phyloP scores from a whole-genome alignment of 2,329 filamentous ascomycete genomes.

The Graphiopsis chlorocephala region DNA sequence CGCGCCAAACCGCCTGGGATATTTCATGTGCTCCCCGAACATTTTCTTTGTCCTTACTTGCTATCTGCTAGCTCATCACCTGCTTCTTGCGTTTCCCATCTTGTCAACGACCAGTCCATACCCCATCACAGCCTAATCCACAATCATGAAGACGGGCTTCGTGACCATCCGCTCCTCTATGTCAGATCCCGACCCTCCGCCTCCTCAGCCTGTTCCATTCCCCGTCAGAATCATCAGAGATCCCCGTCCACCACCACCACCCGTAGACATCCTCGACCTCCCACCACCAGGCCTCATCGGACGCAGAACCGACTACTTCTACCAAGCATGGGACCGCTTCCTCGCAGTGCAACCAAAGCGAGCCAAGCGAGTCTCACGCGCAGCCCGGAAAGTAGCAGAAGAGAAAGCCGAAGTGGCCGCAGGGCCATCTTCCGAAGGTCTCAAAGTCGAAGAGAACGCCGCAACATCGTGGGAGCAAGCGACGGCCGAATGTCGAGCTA shows the following conservation, averaged over 20 bases:
- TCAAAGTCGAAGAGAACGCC: constrained; percentile 28
- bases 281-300: neutral
- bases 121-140: neutral
- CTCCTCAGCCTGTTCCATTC: neutral
- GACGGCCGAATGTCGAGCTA: constrained; percentile 62
- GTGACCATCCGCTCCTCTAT: constrained; percentile 1
- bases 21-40: neutral
- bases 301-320: constrained; percentile 19
- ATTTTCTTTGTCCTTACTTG: neutral
- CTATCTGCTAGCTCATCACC: neutral
- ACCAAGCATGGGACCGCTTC: constrained; percentile 33
- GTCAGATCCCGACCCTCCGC: constrained; percentile 9
- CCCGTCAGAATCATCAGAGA: constrained; percentile 10
- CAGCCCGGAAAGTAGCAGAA: constrained; percentile 21
- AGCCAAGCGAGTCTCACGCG: constrained; percentile 25
- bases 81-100: neutral
- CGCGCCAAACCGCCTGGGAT: neutral
- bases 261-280: neutral
- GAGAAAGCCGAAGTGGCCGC: constrained; percentile 16
- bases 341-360: constrained; percentile 29
- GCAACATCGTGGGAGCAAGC: constrained; percentile 67
- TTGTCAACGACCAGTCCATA: neutral
- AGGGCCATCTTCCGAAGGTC: constrained; percentile 12
- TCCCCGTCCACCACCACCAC: neutral
- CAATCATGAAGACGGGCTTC: constrained; percentile 12